Conservation (phyloP, 2,329 filamentous ascomycete genomes). For the Penicillium brasilianum region DNA sequence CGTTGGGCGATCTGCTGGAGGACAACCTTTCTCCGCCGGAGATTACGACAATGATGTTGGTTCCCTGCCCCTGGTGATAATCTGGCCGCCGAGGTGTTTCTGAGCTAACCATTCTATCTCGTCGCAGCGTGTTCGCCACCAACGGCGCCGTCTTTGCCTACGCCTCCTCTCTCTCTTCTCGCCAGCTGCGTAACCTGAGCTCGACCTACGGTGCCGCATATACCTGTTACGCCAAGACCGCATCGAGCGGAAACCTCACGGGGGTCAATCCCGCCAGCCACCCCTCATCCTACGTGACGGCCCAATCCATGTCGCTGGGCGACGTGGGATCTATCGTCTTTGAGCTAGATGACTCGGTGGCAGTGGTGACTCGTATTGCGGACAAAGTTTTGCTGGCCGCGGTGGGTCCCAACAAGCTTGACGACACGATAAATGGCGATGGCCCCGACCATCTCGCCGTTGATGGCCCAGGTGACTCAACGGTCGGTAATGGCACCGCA, state of each 20-base stretch:
- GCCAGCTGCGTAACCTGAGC: constrained; percentile 49
- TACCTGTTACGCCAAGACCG: constrained; percentile 49
- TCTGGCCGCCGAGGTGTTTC: too few relatives aligned
- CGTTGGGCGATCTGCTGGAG: constrained; percentile 47
- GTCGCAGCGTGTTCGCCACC: constrained; percentile 47
- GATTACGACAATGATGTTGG: constrained; percentile 51
- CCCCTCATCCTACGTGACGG: constrained; percentile 50
- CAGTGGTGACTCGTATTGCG: constrained; percentile 49
- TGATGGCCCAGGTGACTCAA: constrained; percentile 9
- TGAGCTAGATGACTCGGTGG: constrained; percentile 47
- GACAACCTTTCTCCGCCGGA: constrained; percentile 51
- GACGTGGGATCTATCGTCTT: constrained; percentile 53
- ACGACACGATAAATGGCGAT: constrained; percentile 21
- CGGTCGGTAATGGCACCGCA: constrained; percentile 13
- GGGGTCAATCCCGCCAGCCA: constrained; percentile 50
- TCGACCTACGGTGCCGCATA: constrained; percentile 52
- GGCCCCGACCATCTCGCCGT: constrained; percentile 11
- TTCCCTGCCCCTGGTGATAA: neutral
- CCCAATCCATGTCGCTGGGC: constrained; percentile 47
- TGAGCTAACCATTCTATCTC: neutral
- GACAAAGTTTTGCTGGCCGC: constrained; percentile 51
- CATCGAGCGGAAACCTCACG: constrained; percentile 48
- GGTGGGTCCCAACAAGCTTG: constrained; percentile 44
- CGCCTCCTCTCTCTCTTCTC: constrained; percentile 45
- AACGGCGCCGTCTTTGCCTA: constrained; percentile 53